Evolutionary conservation across 441 rosid genomes (phyloP).

Genomic region (Raphanus hybrid): DNA sequence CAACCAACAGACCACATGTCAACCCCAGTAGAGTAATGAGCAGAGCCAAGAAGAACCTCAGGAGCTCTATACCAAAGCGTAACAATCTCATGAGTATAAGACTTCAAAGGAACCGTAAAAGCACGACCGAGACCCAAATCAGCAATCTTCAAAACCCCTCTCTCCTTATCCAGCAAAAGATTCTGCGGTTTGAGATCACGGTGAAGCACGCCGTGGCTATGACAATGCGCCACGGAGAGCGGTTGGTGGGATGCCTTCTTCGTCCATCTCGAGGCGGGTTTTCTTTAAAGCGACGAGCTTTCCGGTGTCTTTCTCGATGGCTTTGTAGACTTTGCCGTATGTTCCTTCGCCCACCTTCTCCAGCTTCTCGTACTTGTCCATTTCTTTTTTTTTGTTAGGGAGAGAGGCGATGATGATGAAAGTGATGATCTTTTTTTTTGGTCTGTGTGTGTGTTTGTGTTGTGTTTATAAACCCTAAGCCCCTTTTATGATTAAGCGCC

Average conservation of each 20-base stretch:
- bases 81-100: conserved; percentile 94
- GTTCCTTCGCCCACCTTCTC: conserved; percentile 98
- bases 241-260: conserved; percentile 96
- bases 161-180: conserved; percentile 82
- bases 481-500: conserved; percentile 33
- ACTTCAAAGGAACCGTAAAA: conserved; percentile 89
- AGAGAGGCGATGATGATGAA: not conserved
- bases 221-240: conserved; percentile 97
- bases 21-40: conserved; percentile 86
- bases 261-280: conserved; percentile 93
- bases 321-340: conserved; percentile 95
- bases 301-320: conserved; percentile 78
- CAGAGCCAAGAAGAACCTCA: conserved; percentile 87
- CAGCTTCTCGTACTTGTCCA: conserved; percentile 96
- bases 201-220: conserved; percentile 94
- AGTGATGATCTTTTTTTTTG: not conserved
- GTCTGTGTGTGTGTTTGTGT: not conserved
- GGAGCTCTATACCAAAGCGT: conserved; percentile 97
- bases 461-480: conserved; percentile 23
- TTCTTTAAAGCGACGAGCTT: conserved; percentile 88
- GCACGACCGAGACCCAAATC: conserved; percentile 94
- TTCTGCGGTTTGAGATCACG: conserved; percentile 98
- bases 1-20: conserved; percentile 99
- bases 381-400: conserved; percentile 28
- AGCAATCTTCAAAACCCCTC: conserved; percentile 85